A percentile compares a stretch with the other conserved stretches of the same genome.
Conservation (phyloP, 306 rosid genomes). For the Acacia crassicarpa region DNA sequence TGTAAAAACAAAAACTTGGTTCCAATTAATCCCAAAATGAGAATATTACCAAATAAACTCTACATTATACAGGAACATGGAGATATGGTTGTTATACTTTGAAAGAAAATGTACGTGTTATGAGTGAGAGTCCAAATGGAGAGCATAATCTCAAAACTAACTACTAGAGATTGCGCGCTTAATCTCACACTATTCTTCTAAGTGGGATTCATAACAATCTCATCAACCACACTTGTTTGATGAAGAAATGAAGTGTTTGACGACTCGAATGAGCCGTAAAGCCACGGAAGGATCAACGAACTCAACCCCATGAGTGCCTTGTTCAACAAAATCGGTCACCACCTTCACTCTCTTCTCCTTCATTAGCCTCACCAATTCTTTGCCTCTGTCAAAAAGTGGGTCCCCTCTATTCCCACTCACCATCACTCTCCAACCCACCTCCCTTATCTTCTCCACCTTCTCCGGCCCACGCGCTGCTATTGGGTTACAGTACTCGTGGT, state of each 20-base stretch:
- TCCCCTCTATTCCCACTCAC: background rate
- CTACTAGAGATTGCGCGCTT: too few species aligned
- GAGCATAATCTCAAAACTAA: too few species aligned
- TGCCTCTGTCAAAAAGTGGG: background rate
- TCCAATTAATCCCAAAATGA: too few species aligned
- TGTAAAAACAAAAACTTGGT: too few species aligned
- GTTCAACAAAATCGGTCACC: background rate
- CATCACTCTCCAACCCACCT: background rate
- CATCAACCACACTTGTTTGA: background rate
- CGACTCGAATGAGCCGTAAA: background rate
- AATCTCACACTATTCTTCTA: too few species aligned
- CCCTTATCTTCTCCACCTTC: background rate
- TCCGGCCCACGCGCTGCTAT: background rate
- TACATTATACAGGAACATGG: too few species aligned
- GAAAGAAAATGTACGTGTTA: too few species aligned
- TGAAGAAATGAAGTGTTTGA: background rate
- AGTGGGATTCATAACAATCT: too few species aligned
- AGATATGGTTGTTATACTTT: too few species aligned
- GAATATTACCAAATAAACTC: too few species aligned
- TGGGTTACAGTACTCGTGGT: background rate
- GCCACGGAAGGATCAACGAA: background rate
- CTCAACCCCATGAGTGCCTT: background rate
- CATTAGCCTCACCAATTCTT: background rate
- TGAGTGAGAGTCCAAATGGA: too few species aligned
- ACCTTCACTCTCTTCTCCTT: background rate